Base-by-base conservation (phyloP, 768 basidiomycete species). In the Suillus fuscotomentosus region DNA sequence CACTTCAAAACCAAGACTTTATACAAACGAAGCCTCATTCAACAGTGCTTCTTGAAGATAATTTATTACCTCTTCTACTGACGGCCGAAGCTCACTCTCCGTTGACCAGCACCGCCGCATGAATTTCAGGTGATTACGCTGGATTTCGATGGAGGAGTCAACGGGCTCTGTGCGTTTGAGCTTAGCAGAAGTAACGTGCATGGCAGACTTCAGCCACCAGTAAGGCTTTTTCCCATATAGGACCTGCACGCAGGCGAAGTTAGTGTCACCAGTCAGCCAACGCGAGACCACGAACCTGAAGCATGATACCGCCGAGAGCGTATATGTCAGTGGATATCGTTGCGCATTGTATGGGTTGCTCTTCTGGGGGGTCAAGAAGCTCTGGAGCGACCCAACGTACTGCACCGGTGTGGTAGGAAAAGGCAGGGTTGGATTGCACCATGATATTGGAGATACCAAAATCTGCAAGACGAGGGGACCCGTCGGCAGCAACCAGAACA, bases 401-500 rank as follows among this genome's bases (percentile, higher is more conserved):
- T 20, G 71, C 63, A 5, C 66, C 69, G 5, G 60, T 64, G 24
- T 64, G 70, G 43, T 69, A 74, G 34, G 70, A 69, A 7, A 66
- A 67, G 13, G 71, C 57, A 11, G 72, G 68, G 45, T 76, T 71
- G 62, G 77, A 70, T 63, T 80, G 77, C 11, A 70, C 70, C 24
- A 78, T 70, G 63, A 82, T 76, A 36, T 68, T 78, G 17, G 80
- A 82, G 8, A 83, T 69, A 3, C 82, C 82, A 61, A 82, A 83
- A 63, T 83, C 82, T 63, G 78, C 50, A 27, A 67, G 63, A 6
- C 57, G 54, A 22, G 60, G 60, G 22, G 60, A 45, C 24, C 64
- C 66, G 1, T 67, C 47, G 39, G 15, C 36, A 24, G 60, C 41
- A 53, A 67, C 60, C 20, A 67, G 38, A 24, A 67, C 42, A 59